These are phyloP conservation scores for Pyrenochaeta sp. DNA, from an alignment of 2,329 filamentous ascomycete species.

Conservation along the genomic window DNA sequence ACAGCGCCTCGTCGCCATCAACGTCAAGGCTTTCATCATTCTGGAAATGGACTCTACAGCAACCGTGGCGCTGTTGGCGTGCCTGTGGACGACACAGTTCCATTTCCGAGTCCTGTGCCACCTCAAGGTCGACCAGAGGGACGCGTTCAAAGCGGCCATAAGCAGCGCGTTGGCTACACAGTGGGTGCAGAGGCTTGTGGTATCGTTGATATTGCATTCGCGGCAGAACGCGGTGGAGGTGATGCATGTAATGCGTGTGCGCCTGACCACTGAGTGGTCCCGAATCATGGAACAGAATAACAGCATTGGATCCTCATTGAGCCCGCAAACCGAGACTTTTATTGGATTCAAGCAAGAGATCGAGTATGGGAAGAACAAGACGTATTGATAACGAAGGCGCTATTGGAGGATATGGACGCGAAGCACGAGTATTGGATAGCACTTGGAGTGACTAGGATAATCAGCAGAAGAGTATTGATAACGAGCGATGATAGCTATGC, in stretches of 20 bases:
- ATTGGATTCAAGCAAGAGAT: too few relatives aligned
- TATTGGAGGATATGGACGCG: background rate
- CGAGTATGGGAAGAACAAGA: too few relatives aligned
- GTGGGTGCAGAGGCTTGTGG: conserved; percentile 23
- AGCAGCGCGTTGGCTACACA: background rate
- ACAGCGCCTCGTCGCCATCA: conserved; percentile 15
- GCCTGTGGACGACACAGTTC: conserved; percentile 39
- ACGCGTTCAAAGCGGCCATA: background rate
- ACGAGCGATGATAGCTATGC: background rate
- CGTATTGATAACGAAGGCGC: too few relatives aligned
- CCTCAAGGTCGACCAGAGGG: conserved; percentile 28
- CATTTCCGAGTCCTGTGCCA: conserved; percentile 41
- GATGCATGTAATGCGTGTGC: conserved; percentile 26
- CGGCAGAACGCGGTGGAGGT: conserved; percentile 23
- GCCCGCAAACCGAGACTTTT: background rate
- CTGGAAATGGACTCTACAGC: conserved; percentile 32
- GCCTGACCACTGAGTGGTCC: conserved; percentile 13
- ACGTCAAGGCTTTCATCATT: conserved; percentile 2
- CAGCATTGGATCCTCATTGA: too few relatives aligned
- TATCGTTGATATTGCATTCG: conserved; percentile 17
- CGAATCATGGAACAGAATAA: background rate
- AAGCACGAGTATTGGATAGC: background rate
- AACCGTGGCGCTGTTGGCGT: conserved; percentile 29
- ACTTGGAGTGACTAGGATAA: background rate
- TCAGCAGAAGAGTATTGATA: background rate